phyloP scores from a whole-genome alignment of 352 stramenopile genomes.

The Phytophthora kernoviae region DNA sequence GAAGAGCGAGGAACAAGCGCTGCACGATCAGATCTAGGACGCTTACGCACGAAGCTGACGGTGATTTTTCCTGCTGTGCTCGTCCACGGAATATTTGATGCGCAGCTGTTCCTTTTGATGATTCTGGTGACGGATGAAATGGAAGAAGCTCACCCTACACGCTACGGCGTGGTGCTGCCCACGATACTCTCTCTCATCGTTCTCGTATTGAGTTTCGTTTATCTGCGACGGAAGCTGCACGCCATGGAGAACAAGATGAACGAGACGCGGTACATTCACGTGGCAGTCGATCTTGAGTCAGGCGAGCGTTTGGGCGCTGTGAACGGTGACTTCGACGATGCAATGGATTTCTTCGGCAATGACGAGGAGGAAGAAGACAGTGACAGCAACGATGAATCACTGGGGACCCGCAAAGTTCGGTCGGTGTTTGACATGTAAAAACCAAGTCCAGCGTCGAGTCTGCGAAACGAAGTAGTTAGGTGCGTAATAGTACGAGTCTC shows the following conservation, averaged over 20 bases:
- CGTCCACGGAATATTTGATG: constrained; percentile 65
- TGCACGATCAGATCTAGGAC: constrained; percentile 23
- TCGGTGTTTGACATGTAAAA: constrained; percentile 43
- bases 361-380: constrained; percentile 39
- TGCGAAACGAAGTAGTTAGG: constrained; percentile 3
- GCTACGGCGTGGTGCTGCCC: constrained; percentile 46
- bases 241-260: constrained; percentile 55
- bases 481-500: background rate
- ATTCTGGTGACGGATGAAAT: constrained; percentile 43
- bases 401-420: constrained; percentile 35
- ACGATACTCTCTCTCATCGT: constrained; percentile 28
- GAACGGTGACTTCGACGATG: constrained; percentile 33
- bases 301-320: constrained; percentile 30
- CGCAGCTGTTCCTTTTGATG: constrained; percentile 61
- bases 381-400: constrained; percentile 17
- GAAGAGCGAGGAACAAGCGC: constrained; percentile 17
- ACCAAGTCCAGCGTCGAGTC: constrained; percentile 6
- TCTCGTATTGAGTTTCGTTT: constrained; percentile 35
- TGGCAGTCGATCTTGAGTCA: constrained; percentile 51
- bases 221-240: constrained; percentile 37
- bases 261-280: constrained; percentile 50
- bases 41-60: constrained; percentile 42
- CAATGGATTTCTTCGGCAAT: constrained; percentile 41
- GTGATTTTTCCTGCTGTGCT: constrained; percentile 53
- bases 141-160: constrained; percentile 32